phyloP scores from a whole-genome alignment of 1,284 basidiomycete species.

The Sporisorium iseilematis-ciliati region DNA sequence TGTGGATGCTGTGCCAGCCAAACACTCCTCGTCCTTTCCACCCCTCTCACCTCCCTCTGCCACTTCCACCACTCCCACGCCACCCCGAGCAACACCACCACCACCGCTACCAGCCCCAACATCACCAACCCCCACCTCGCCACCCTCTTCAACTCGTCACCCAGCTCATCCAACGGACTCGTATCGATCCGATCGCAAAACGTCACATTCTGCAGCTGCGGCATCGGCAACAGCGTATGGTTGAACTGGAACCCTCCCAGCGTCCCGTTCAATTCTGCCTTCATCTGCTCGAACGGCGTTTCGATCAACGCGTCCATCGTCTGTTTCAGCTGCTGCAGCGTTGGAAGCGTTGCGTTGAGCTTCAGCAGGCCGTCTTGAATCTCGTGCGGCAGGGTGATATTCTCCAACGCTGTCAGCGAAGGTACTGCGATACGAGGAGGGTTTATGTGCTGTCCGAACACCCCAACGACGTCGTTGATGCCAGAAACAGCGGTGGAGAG shows the following conservation, averaged over 20 bases:
- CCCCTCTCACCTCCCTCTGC: slow-evolving; percentile 36
- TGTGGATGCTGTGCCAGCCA: slow-evolving; percentile 29
- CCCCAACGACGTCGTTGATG: slow-evolving; percentile 51
- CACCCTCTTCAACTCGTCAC: slow-evolving; percentile 28
- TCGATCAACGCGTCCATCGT: slow-evolving; percentile 74
- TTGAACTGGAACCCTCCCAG: slow-evolving; percentile 49
- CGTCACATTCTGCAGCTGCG: slow-evolving; percentile 32
- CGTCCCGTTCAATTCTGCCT: slow-evolving; percentile 50
- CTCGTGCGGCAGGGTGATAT: slow-evolving; percentile 83
- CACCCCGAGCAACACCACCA: slow-evolving; percentile 33
- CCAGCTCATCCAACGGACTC: slow-evolving; percentile 49
- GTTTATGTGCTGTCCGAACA: slow-evolving; percentile 47
- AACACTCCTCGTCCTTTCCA: slow-evolving; percentile 39
- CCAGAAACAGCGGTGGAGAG: slow-evolving; percentile 40
- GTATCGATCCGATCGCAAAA: slow-evolving; percentile 57
- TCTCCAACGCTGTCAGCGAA: slow-evolving; percentile 76
- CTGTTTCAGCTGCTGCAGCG: slow-evolving; percentile 80
- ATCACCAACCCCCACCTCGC: slow-evolving; percentile 33
- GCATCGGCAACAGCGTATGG: slow-evolving; percentile 39
- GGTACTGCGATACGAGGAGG: slow-evolving; percentile 40
- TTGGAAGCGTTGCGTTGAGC: slow-evolving; percentile 85
- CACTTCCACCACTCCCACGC: slow-evolving; percentile 54
- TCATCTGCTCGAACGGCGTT: slow-evolving; percentile 56
- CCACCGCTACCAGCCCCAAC: slow-evolving; percentile 32
- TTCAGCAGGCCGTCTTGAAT: slow-evolving; percentile 80